These are phyloP conservation scores for Stachybotrys echinatus DNA, from an alignment of 2,329 filamentous ascomycete species.

Conservation along the genomic window DNA sequence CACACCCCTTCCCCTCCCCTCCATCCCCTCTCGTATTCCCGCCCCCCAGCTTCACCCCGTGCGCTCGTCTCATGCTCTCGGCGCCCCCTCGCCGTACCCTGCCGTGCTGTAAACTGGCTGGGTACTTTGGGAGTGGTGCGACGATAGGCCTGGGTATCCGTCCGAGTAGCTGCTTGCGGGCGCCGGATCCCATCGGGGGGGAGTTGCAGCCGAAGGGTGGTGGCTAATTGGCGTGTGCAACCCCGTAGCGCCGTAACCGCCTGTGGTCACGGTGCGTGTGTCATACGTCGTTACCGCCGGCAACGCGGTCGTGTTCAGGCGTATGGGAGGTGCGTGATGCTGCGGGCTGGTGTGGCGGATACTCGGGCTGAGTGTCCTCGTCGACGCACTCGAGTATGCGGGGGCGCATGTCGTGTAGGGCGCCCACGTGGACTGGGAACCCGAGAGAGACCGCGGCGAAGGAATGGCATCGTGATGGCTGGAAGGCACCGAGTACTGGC, in stretches of 20 bases:
- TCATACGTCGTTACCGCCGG: constrained; percentile 36
- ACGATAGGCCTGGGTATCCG: constrained; percentile 29
- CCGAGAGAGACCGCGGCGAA: constrained; percentile 47
- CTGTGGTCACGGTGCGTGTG: constrained; percentile 22
- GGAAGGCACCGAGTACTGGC: constrained; percentile 34
- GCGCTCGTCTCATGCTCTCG: constrained; percentile 30
- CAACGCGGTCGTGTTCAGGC: constrained; percentile 20
- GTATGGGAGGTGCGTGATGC: constrained; percentile 20
- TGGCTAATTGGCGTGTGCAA: constrained; percentile 34
- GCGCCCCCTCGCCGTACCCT: constrained; percentile 35
- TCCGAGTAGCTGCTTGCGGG: constrained; percentile 30
- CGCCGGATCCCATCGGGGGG: constrained; percentile 35
- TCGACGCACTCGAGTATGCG: constrained; percentile 24
- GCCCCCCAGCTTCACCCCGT: neutral
- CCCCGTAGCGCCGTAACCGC: constrained; percentile 33
- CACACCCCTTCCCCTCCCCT: neutral
- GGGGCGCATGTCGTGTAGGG: constrained; percentile 32
- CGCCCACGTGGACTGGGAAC: constrained; percentile 42
- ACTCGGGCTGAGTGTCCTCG: constrained; percentile 37
- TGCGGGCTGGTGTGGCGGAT: constrained; percentile 29
- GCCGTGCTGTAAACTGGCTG: constrained; percentile 35
- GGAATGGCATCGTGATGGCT: constrained; percentile 44
- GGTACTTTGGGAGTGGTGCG: constrained; percentile 25
- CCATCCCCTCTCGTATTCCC: neutral
- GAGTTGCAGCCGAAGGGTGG: constrained; percentile 29